Evolutionary conservation across 305 asterid species (phyloP), one percentile per base, ranked within the genome.

Genomic region (Stenogyne calaminthoides): DNA sequence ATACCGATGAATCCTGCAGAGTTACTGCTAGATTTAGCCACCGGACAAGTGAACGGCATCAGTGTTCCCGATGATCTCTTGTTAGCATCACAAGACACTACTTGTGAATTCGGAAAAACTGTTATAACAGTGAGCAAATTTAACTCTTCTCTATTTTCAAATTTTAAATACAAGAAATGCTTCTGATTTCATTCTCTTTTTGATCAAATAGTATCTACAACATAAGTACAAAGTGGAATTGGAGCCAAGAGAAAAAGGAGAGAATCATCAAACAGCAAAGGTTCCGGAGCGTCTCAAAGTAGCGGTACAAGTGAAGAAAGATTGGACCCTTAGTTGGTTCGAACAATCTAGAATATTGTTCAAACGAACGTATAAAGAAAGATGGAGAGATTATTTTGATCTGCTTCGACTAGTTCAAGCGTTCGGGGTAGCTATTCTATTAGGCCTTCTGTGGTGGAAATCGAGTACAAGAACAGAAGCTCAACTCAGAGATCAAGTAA

Each of bases 1-100:
- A 88, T 94, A 20, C 85, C 89, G 0, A 94, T 94, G 97, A 94
- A 94, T 79, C 99, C 99, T 54, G 97, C 99, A n/a, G 99, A 94
- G 67, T 91, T 94, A 80, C 77, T 94, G 92, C 87, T 94, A 7
- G 97, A 94, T 78, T 71, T 94, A 68, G 97, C 97, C 27, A 88
- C 96, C 0, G 99, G 99, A 20, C 93, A 91, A 72, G 91, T 90
- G 54, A 84, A 84, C 15, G 96, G 88, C 71, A 88, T 94, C 66
- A 86, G 83, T 60, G 82, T 91, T 60, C 98, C 98, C 9, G 91
- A 88, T 34, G 93, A 91, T 12, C 69, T 47, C 19, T 47, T 94
- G 68, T 82, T 79, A 54, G 83, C 85, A 27, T 82, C 78, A 18
- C 82, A 67, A 22, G 88, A 78, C 46, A 75, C 19, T 10, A 47